Conservation (phyloP, 805 yeast genomes). For the Starmerella stigmatis region DNA sequence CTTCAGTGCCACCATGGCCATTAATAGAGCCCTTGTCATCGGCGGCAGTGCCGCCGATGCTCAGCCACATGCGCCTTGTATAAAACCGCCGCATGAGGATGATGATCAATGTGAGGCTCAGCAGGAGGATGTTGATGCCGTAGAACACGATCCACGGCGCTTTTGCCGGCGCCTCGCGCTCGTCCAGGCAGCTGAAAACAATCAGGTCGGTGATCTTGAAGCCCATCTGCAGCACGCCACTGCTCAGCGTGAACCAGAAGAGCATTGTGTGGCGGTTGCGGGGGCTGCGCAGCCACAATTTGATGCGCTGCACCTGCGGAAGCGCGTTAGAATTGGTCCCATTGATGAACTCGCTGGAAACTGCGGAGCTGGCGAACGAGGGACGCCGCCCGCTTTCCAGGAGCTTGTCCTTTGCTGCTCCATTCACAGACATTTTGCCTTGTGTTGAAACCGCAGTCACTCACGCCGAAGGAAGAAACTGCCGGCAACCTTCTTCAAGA, state of each 20-base stretch:
- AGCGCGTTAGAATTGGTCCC: conserved; percentile 1
- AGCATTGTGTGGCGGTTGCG: conserved; percentile 10
- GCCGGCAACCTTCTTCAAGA: background rate
- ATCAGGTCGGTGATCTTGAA: conserved; percentile 16
- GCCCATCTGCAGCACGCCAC: conserved; percentile 17
- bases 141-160: conserved; percentile 18
- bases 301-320: conserved; percentile 15
- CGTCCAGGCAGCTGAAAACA: conserved; percentile 13
- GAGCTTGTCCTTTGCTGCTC: conserved; percentile 6
- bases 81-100: conserved; percentile 1
- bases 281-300: conserved; percentile 11
- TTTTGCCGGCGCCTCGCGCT: conserved; percentile 8
- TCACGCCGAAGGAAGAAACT: background rate
- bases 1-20: background rate
- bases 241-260: conserved; percentile 11
- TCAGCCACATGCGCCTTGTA: background rate
- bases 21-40: background rate
- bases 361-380: conserved; percentile 2
- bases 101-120: conserved; percentile 7
- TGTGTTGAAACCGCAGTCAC: background rate
- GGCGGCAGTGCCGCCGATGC: background rate
- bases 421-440: background rate
- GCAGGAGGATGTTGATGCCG: conserved; percentile 14
- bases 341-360: background rate
- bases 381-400: conserved; percentile 5